Evolutionary conservation across 208 protist genomes (phyloP), one percentile per base, ranked within the genome.

Genomic region (Crithidia acanthocephali): DNA sequence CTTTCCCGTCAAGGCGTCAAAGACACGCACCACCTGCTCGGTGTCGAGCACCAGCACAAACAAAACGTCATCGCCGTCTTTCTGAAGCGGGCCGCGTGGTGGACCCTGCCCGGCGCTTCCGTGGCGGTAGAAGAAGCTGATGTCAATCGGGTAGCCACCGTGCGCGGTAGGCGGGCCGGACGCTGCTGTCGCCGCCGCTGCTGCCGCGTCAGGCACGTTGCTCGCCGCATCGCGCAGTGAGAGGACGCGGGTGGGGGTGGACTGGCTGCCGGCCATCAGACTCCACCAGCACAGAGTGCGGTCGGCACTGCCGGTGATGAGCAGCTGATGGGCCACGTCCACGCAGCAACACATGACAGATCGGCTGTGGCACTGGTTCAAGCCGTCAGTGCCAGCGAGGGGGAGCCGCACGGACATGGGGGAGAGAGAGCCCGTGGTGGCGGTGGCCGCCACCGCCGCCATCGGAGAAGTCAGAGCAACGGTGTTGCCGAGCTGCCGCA

Each of bases 211-310:
- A 16, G 55, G 2, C 7, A 59, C 3, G 35, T 59, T 37, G 20
- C 51, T 58, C 16, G 61, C 11, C 27, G 44, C 71, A 33, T 83
- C 72, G 25, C 81, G 83, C 20, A 95, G 70, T 47, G 93, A 89
- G 63, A 92, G 35, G 30, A 80, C 48, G 33, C 85, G 74, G n/a
- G 86, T 45, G 0, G 83, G 84, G 23, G 22, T 56, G 25, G 72
- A 40, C 1, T 63, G 68, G 40, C 72, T 72, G 27, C 72, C 64
- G 16, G 60, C 42, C 72, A 71, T 77, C 33, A 77, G 40, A 33
- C 57, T 74, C 89, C 92, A 96, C 73, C 87, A 89, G 40, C 78
- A 83, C 59, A 96, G 61, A n/a, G 59, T 76, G 68, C 91, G 85
- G 60, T 96, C 92, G 28, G 79, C 59, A 11, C 89, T 80, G 13